phyloP scores from a whole-genome alignment of 768 basidiomycete species.

The Termitomyces sp. region DNA sequence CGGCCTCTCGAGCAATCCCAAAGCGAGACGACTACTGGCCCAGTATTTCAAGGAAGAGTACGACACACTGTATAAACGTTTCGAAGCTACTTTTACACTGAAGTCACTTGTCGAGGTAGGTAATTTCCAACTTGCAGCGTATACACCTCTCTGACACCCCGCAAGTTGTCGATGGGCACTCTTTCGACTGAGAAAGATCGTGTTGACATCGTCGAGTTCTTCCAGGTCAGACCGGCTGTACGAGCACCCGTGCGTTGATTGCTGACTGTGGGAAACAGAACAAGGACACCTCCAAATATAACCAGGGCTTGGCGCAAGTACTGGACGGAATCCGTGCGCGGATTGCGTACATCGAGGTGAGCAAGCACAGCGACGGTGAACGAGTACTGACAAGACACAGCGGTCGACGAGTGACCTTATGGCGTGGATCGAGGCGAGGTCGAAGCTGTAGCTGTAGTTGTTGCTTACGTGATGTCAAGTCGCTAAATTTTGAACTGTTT shows the following conservation, averaged over 20 bases:
- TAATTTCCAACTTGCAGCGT: constrained; percentile 8
- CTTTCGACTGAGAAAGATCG: constrained; percentile 69
- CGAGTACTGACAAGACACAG: constrained; percentile 22
- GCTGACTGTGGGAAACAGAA: constrained; percentile 32
- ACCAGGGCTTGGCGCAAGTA: constrained; percentile 56
- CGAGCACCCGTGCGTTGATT: constrained; percentile 1
- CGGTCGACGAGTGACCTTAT: constrained; percentile 53
- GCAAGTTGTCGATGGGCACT: constrained; percentile 14
- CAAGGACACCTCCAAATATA: constrained; percentile 67
- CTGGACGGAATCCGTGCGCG: constrained; percentile 63
- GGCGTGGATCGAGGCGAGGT: constrained; percentile 39
- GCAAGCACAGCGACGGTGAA: constrained; percentile 2
- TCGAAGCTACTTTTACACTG: constrained; percentile 63
- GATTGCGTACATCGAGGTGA: constrained; percentile 57
- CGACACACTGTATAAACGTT: constrained; percentile 57
- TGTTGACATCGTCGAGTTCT: constrained; percentile 60
- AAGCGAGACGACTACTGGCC: constrained; percentile 46
- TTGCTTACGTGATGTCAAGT: constrained; percentile 17
- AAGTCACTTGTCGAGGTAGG: constrained; percentile 47
- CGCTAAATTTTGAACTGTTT: constrained; percentile 16
- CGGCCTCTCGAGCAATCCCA: constrained; percentile 50
- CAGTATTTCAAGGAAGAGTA: constrained; percentile 70
- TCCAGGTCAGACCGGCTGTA: constrained; percentile 45
- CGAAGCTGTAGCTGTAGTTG: constrained; percentile 20
- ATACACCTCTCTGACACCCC: constrained; percentile 21